Percentiles rank a stretch among this genome's conserved stretches.
Conservation (phyloP, 768 basidiomycete genomes). For the Stropharia rugosoannulata region DNA sequence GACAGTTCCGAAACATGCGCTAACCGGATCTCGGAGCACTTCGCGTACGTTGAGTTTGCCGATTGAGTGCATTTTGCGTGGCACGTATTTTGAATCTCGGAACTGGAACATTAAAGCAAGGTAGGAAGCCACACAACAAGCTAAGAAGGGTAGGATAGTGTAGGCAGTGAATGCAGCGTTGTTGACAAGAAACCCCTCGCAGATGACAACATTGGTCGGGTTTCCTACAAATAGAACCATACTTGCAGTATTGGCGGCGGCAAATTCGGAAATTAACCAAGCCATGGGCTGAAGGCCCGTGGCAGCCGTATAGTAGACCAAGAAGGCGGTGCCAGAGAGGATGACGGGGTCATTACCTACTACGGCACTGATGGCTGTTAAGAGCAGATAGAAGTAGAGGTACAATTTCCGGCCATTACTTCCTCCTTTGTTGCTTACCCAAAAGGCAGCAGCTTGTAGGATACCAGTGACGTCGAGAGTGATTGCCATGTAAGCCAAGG, state of each 20-base stretch:
- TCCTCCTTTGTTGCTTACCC: conserved; percentile 82
- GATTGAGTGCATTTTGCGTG: conserved; percentile 36
- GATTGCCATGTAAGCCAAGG: conserved; percentile 90
- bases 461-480: conserved; percentile 89
- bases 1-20: conserved; percentile 72
- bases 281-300: conserved; percentile 54
- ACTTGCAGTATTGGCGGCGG: conserved; percentile 77
- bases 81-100: conserved; percentile 52
- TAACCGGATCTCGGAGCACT: conserved; percentile 69
- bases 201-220: conserved; percentile 92
- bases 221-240: conserved; percentile 83
- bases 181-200: conserved; percentile 80
- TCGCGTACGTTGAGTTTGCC: conserved; percentile 48
- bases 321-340: conserved; percentile 86
- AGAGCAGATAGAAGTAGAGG: conserved; percentile 80
- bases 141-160: conserved; percentile 79
- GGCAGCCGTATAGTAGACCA: conserved; percentile 83
- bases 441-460: conserved; percentile 84
- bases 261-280: conserved; percentile 77
- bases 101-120: conserved; percentile 60
- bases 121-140: conserved; percentile 62
- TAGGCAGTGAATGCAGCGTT: conserved; percentile 82
- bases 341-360: conserved; percentile 97
- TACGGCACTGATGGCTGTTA: conserved; percentile 71
- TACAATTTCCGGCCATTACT: conserved; percentile 70